Percentiles rank a stretch among this genome's conserved stretches.
Evolutionary conservation across 768 basidiomycete species (phyloP).

Genomic region (Chalciporus piperatus): DNA sequence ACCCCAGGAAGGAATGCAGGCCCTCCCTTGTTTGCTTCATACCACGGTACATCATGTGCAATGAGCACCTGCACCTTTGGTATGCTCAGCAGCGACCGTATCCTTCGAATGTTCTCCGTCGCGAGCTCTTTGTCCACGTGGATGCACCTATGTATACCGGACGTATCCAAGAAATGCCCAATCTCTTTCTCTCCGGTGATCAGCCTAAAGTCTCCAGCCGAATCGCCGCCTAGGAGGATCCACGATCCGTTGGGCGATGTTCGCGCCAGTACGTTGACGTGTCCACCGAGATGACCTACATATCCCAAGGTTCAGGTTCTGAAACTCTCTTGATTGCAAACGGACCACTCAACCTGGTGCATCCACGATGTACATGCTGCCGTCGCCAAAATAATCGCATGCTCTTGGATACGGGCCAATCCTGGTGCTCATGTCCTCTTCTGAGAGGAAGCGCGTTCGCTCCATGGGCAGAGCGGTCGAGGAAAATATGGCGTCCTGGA

Average conservation of each 20-base stretch:
- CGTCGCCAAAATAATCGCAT: constrained; percentile 57
- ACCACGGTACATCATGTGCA: constrained; percentile 56
- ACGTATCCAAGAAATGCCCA: constrained; percentile 22
- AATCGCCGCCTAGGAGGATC: constrained; percentile 56
- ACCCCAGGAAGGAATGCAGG: constrained; percentile 34
- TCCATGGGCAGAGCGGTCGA: constrained; percentile 36
- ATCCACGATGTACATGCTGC: constrained; percentile 56
- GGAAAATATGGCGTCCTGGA: constrained; percentile 34
- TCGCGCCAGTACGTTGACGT: constrained; percentile 52
- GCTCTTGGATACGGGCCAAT: constrained; percentile 51
- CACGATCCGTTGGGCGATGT: constrained; percentile 54
- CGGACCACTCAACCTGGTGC: constrained; percentile 37
- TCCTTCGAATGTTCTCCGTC: constrained; percentile 39
- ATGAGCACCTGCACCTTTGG: constrained; percentile 46
- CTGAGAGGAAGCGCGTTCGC: constrained; percentile 38
- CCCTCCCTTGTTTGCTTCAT: constrained; percentile 42
- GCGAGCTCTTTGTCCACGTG: constrained; percentile 44
- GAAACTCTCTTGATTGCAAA: background rate
- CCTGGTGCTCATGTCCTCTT: constrained; percentile 32
- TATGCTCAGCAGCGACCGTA: constrained; percentile 37
- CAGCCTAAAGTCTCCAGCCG: constrained; percentile 53
- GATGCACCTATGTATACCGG: constrained; percentile 33
- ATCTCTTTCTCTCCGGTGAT: constrained; percentile 45
- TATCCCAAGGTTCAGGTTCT: background rate
- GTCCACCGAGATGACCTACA: constrained; percentile 49